Evolutionary conservation across 2,329 filamentous ascomycete genomes (phyloP), one percentile per base, ranked within the genome.

Genomic region (Hymenoscyphus infarciens): DNA sequence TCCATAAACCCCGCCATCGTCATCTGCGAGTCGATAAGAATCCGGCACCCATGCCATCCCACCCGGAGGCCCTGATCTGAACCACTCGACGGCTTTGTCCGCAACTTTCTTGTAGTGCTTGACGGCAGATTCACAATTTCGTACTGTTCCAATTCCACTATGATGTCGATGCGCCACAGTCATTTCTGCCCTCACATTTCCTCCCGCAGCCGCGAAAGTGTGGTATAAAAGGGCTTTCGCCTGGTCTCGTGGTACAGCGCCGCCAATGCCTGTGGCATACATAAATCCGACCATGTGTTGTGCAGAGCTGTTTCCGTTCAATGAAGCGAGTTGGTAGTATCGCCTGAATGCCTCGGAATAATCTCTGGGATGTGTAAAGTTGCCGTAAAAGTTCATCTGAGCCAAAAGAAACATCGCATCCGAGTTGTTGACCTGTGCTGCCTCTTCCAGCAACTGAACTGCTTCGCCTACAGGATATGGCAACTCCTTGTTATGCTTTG

Each of bases 371-470:
- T 97, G 84, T 25, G 91, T 90, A 76, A 89, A 96, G 76, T 98
- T 97, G 74, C 95, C 95, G 72, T 95, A 92, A 77, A 98, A 98
- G 79, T 96, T 97, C 83, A 99, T 88, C 74, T 99, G 91, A 19
- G 91, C 95, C 27, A 99, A 82, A 16, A 96, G 81, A 73, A 89
- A 97, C 55, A 98, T 85, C 5, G 95, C 95, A 75, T 99, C 93
- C 1, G 91, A 83, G 73, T 92, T 81, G 53, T 75, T 70, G 53
- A 80, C 71, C 7, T 80, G 75, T 3, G 85, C 85, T 38, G 87
- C 85, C 58, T 81, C 76, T 69, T 84, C 80, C 63, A 90, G 76
- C 38, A 88, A 77, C 62, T 78, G 76, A 45, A 88, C 83, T 2
- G 85, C 87, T 64, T 82, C 78, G 25, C 77, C 75, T n/a, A 90